phyloP scores from a whole-genome alignment of 2,329 filamentous ascomycete species.

The Colletotrichum liriopes region DNA sequence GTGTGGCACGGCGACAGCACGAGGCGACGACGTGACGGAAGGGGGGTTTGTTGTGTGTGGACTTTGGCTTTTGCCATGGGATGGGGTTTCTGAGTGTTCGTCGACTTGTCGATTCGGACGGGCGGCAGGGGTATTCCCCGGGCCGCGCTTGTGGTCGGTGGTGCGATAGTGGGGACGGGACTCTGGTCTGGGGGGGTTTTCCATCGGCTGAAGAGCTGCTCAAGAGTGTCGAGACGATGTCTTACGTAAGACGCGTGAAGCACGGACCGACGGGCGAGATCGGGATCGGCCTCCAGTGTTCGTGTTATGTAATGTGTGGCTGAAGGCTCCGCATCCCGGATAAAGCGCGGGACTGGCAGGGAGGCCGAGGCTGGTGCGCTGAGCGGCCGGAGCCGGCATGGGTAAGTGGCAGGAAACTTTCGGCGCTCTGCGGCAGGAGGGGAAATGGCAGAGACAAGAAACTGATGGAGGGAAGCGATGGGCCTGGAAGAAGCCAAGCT shows the following conservation, averaged over 20 bases:
- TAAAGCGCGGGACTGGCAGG: not conserved
- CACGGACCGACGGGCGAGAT: not conserved
- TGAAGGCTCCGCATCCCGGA: not conserved
- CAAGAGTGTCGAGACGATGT: too few species aligned
- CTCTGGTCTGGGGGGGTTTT: not conserved
- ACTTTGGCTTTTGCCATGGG: not conserved
- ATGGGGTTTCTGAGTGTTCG: not conserved
- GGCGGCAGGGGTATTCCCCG: not conserved
- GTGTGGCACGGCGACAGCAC: not conserved
- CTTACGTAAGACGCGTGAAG: not conserved
- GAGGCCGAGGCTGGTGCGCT: not conserved
- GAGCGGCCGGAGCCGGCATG: slow-evolving; percentile 7
- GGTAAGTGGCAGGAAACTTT: not conserved
- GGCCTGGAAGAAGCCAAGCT: not conserved
- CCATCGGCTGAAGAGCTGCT: not conserved
- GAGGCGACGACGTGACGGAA: not conserved
- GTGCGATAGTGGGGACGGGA: not conserved
- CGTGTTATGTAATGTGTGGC: not conserved
- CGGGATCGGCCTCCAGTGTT: not conserved
- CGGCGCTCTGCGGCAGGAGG: slow-evolving; percentile 1
- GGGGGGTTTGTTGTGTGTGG: not conserved
- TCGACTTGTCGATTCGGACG: not conserved
- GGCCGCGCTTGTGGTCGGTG: not conserved
- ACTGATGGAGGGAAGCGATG: not conserved
- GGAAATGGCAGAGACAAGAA: not conserved